Evolutionary conservation across 495 filamentous ascomycete species (phyloP).

Genomic region (Penicillium longicatenatum): DNA sequence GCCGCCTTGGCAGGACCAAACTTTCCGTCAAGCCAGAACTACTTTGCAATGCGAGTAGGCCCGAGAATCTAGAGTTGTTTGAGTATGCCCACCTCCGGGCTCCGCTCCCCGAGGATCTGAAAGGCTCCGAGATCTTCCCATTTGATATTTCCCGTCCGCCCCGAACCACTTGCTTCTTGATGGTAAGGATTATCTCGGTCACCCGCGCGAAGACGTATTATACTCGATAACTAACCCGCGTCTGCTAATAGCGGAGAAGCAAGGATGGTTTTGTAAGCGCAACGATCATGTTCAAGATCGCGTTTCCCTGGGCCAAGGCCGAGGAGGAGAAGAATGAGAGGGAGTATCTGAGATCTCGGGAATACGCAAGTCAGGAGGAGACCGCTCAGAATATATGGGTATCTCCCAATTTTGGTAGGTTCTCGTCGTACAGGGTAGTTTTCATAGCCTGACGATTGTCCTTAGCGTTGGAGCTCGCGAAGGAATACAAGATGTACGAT

Average conservation of each 20-base stretch:
- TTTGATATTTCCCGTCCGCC: conserved; percentile 33
- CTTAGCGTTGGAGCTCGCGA: conserved; percentile 78
- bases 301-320: conserved; percentile 86
- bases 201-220: not conserved
- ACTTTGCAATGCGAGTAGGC: conserved; percentile 63
- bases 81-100: conserved; percentile 95
- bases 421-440: conserved; percentile 17
- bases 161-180: conserved; percentile 92
- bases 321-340: conserved; percentile 86
- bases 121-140: conserved; percentile 87
- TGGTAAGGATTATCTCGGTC: conserved; percentile 56
- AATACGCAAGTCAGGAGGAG: conserved; percentile 81
- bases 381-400: conserved; percentile 98
- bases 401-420: conserved; percentile 70
- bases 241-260: conserved; percentile 68
- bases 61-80: conserved; percentile 76
- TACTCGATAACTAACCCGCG: not conserved
- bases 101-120: conserved; percentile 82
- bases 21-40: conserved; percentile 75
- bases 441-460: not conserved
- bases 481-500: conserved; percentile 76
- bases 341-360: conserved; percentile 76
- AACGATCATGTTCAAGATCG: conserved; percentile 99
- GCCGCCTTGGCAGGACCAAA: conserved; percentile 88
- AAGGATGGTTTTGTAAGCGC: conserved; percentile 92